Conservation (phyloP, 352 stramenopile genomes). For the Plasmopara viticola region DNA sequence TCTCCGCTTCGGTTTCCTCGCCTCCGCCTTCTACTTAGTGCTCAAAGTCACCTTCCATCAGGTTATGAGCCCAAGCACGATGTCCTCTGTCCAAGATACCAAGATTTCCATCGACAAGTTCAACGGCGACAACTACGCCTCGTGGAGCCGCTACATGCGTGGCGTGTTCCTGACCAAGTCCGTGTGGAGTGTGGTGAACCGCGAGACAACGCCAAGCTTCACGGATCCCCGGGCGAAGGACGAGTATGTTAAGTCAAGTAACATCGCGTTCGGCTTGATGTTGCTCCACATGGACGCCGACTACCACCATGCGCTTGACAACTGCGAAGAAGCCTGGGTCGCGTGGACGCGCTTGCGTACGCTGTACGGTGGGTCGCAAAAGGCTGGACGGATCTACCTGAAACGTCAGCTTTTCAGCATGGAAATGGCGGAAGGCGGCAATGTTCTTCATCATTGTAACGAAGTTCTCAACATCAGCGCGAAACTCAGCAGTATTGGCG, state of each 20-base stretch:
- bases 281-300: no score
- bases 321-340: not conserved
- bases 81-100: not conserved
- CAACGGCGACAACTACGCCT: not conserved
- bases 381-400: not conserved
- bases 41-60: not conserved
- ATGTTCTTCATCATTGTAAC: not conserved
- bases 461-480: conserved; percentile 7
- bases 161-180: not conserved
- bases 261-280: not conserved
- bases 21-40: no score
- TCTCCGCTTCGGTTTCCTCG: no score
- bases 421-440: not conserved
- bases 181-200: not conserved
- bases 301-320: no score
- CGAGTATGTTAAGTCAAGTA: no score
- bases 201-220: no score
- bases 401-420: not conserved
- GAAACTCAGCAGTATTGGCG: not conserved
- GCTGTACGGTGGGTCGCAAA: not conserved
- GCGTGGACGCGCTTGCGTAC: not conserved
- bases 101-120: not conserved
- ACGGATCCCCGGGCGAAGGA: no score
- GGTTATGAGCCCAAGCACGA: not conserved
- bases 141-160: not conserved